A percentile compares a stretch with the other conserved stretches of the same genome.
phyloP scores from a whole-genome alignment of 805 yeast species.

The Monosporozyma yasuniensis region DNA sequence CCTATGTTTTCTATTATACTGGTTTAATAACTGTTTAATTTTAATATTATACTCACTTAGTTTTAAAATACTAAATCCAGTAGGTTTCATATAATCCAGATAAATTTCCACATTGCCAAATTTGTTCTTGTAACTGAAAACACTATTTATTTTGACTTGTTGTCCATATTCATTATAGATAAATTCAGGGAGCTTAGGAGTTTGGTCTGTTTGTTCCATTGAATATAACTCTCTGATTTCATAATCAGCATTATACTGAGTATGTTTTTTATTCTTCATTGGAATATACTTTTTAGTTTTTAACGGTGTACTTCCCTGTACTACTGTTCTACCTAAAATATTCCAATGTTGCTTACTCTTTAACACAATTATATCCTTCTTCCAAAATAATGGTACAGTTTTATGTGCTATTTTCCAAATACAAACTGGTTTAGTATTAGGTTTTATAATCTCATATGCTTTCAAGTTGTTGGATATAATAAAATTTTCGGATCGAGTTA shows the following conservation, averaged over 20 bases:
- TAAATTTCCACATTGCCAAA: conserved; percentile 21
- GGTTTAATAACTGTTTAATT: conserved; percentile 5
- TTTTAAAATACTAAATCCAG: conserved; percentile 13
- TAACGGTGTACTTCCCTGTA: conserved; percentile 5
- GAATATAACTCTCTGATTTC: conserved; percentile 17
- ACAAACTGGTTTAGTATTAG: conserved; percentile 2
- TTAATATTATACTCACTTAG: background rate
- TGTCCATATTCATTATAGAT: conserved; percentile 6
- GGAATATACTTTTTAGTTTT: conserved; percentile 8
- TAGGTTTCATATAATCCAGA: conserved; percentile 10
- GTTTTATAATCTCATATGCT: conserved; percentile 8
- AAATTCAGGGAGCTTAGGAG: conserved; percentile 12
- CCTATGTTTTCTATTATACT: conserved; percentile 7
- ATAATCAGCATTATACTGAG: conserved; percentile 1
- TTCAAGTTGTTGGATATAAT: conserved; percentile 9
- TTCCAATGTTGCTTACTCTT: conserved; percentile 23
- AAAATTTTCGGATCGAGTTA: conserved; percentile 15
- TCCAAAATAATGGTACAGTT: conserved; percentile 11
- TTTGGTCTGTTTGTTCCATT: conserved; percentile 17
- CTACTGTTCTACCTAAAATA: conserved; percentile 18
- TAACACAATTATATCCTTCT: conserved; percentile 11
- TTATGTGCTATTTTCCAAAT: background rate
- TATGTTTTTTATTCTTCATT: conserved; percentile 7
- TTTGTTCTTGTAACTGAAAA: conserved; percentile 13
- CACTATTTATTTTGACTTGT: conserved; percentile 7